Evolutionary conservation across 768 basidiomycete species (phyloP).

Genomic region (Leccinum boreale): DNA sequence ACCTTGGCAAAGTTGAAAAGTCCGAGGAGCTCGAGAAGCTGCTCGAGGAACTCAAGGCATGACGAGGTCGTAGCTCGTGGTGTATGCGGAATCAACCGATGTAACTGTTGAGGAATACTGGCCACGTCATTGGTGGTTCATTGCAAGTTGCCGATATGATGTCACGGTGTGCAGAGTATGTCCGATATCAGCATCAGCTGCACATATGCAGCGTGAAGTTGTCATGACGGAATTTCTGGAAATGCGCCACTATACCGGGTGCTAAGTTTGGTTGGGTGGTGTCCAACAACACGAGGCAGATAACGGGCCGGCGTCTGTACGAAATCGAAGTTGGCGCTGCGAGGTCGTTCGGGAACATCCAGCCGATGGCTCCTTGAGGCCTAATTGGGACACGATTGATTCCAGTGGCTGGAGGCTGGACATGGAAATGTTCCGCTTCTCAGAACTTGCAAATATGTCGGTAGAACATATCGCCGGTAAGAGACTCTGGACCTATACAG

Average conservation of each 20-base stretch:
- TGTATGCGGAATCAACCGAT: conserved; percentile 3
- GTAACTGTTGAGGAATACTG: not conserved
- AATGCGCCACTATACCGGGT: not conserved
- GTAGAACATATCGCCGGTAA: conserved; percentile 5
- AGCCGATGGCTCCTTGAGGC: conserved; percentile 9
- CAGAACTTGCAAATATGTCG: conserved; percentile 4
- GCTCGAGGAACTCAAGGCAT: conserved; percentile 58
- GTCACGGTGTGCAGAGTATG: conserved; percentile 7
- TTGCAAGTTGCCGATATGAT: not conserved
- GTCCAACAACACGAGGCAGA: conserved; percentile 24
- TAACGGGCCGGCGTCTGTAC: conserved; percentile 28
- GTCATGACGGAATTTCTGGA: not conserved
- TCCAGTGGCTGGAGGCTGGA: not conserved
- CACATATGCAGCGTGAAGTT: not conserved
- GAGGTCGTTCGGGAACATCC: conserved; percentile 22
- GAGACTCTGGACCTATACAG: not conserved
- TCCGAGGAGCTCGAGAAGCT: conserved; percentile 50
- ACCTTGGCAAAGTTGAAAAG: conserved; percentile 49
- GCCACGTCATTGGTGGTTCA: conserved; percentile 1
- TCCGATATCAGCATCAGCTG: not conserved
- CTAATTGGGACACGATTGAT: conserved; percentile 8
- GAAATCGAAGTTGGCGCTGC: conserved; percentile 12
- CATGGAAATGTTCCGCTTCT: conserved; percentile 4
- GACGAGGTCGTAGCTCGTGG: conserved; percentile 1
- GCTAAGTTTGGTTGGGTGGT: not conserved